phyloP scores from a whole-genome alignment of 345 rosid genomes.

The Bruguiera parviflora region DNA sequence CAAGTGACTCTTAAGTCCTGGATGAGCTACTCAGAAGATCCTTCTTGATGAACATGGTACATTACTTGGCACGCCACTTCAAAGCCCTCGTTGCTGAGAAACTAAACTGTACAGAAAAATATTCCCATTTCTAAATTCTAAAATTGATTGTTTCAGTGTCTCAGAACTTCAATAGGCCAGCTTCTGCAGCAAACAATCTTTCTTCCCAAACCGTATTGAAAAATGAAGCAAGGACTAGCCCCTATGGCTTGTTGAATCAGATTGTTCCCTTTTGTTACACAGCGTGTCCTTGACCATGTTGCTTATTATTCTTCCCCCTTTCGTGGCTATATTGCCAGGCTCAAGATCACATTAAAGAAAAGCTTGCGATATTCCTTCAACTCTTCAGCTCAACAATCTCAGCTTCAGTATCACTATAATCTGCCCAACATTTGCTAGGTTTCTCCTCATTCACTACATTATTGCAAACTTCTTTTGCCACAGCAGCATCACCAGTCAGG shows the following conservation, averaged over 20 bases:
- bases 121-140: conserved; percentile 15
- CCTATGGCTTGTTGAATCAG: too few relatives aligned
- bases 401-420: conserved; percentile 68
- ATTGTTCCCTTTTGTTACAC: not conserved
- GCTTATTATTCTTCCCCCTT: conserved; percentile 7
- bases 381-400: conserved; percentile 62
- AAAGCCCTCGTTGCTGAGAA: conserved; percentile 10
- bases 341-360: conserved; percentile 4
- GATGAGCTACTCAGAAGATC: conserved; percentile 5
- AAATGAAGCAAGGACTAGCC: too few relatives aligned
- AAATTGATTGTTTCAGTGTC: not conserved
- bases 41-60: not conserved
- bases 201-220: too few relatives aligned
- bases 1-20: not conserved
- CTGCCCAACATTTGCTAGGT: conserved; percentile 71
- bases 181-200: too few relatives aligned
- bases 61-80: conserved; percentile 13
- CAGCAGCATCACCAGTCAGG: conserved; percentile 20
- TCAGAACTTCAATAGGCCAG: too few relatives aligned
- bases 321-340: not conserved
- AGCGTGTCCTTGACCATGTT: not conserved
- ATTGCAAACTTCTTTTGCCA: conserved; percentile 33
- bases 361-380: conserved; percentile 34
- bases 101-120: conserved; percentile 14
- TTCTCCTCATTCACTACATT: conserved; percentile 37